Percentiles rank a stretch among this genome's conserved stretches.
These are phyloP conservation scores for Colletotrichum filicis DNA, from an alignment of 2,329 filamentous ascomycete genomes.

Conservation along the genomic window DNA sequence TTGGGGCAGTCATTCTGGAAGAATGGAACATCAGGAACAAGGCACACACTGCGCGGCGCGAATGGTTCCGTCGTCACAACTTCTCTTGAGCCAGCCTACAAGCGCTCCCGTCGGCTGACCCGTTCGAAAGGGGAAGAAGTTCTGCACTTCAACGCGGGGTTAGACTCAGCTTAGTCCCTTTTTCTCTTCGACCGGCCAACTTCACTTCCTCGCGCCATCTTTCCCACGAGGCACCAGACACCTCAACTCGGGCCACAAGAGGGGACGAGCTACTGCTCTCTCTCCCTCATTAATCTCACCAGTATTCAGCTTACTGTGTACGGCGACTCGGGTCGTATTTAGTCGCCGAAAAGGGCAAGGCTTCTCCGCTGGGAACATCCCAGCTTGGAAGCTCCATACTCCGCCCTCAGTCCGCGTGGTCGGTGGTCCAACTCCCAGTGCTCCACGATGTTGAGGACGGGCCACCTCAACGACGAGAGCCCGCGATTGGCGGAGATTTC, in stretches of 20 bases:
- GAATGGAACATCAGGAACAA: background rate
- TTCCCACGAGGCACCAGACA: background rate
- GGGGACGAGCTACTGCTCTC: background rate
- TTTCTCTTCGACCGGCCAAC: too few species aligned
- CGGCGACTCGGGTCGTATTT: conserved; percentile 1
- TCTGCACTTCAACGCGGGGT: background rate
- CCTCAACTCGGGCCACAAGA: background rate
- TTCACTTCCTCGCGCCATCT: background rate
- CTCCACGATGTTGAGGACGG: background rate
- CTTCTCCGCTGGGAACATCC: background rate
- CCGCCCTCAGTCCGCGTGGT: background rate
- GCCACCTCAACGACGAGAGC: background rate
- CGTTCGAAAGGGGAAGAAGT: background rate
- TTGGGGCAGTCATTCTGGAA: background rate
- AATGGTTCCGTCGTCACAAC: background rate
- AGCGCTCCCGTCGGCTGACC: background rate
- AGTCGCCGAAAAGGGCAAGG: conserved; percentile 1
- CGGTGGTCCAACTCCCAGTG: too few species aligned
- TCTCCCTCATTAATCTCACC: background rate
- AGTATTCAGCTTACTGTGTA: conserved; percentile 4
- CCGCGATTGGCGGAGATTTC: conserved; percentile 29
- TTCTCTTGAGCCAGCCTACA: background rate
- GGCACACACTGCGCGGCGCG: background rate
- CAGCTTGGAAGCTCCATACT: background rate
- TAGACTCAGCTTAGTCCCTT: background rate